Evolutionary conservation across 2,329 filamentous ascomycete species (phyloP).

Genomic region (Ophiosphaerella korrae): DNA sequence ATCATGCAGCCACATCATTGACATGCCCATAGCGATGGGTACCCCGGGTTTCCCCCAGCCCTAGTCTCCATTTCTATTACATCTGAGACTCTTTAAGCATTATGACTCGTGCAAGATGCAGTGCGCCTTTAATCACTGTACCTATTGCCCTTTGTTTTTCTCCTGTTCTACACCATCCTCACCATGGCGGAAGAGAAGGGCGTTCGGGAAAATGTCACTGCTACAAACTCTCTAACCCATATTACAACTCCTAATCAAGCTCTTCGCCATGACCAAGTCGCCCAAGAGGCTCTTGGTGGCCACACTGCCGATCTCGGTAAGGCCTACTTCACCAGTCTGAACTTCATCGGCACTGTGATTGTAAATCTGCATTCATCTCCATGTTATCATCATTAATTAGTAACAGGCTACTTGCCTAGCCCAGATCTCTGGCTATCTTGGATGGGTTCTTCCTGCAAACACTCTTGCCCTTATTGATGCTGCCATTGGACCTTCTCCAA

Average conservation of each 20-base stretch:
- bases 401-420: slow-evolving; percentile 36
- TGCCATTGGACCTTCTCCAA: slow-evolving; percentile 45
- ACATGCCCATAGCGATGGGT: no score
- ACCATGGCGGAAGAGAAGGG: slow-evolving; percentile 29
- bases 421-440: slow-evolving; percentile 38
- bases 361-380: slow-evolving; percentile 15
- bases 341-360: slow-evolving; percentile 39
- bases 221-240: slow-evolving; percentile 7
- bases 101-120: no score
- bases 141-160: not conserved
- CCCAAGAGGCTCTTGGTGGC: slow-evolving; percentile 34
- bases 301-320: slow-evolving; percentile 29
- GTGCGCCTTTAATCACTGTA: no score
- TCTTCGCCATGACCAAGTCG: slow-evolving; percentile 37
- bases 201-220: slow-evolving; percentile 13
- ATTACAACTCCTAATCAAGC: slow-evolving; percentile 16
- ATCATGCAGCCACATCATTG: no score
- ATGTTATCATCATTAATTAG: not conserved
- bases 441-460: slow-evolving; percentile 39
- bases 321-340: slow-evolving; percentile 30
- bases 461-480: slow-evolving; percentile 42
- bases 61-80: no score
- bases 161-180: not conserved
- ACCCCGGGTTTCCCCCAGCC: no score
- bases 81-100: no score